A percentile compares a stretch with the other conserved stretches of the same genome.
Conservation (phyloP, 805 yeast genomes). For the Tetrapisispora arboricola region DNA sequence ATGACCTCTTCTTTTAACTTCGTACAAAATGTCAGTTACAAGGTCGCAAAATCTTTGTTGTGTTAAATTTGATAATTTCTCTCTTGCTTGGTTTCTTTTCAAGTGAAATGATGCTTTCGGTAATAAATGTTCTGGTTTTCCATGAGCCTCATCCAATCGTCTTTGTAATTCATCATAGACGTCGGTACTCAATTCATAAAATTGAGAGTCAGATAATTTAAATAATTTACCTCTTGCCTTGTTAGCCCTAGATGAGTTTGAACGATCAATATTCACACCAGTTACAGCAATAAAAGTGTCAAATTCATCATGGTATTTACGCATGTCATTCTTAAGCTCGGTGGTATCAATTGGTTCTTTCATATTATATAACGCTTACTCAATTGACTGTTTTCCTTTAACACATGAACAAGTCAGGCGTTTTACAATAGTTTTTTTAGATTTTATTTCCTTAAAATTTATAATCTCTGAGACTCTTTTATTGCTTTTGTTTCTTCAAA, state of each 20-base stretch:
- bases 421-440: too few species aligned
- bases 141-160: constrained; percentile 50
- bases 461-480: too few species aligned
- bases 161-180: constrained; percentile 88
- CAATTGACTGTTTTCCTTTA: too few species aligned
- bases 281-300: constrained; percentile 22
- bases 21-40: constrained; percentile 79
- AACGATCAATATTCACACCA: constrained; percentile 22
- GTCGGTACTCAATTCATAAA: constrained; percentile 84
- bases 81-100: constrained; percentile 90
- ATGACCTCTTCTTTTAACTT: constrained; percentile 68
- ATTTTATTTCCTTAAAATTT: too few species aligned
- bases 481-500: too few species aligned
- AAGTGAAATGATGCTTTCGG: constrained; percentile 76
- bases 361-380: neutral
- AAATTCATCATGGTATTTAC: constrained; percentile 20
- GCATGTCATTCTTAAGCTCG: constrained; percentile 14
- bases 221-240: constrained; percentile 79
- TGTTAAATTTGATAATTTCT: constrained; percentile 78
- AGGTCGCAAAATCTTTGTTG: constrained; percentile 76
- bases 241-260: constrained; percentile 44
- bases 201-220: constrained; percentile 72
- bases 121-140: constrained; percentile 52
- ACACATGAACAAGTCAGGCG: neutral
- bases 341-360: neutral